These are phyloP conservation scores for Xylariales sp. DNA, from an alignment of 2,329 filamentous ascomycete species.

Conservation along the genomic window DNA sequence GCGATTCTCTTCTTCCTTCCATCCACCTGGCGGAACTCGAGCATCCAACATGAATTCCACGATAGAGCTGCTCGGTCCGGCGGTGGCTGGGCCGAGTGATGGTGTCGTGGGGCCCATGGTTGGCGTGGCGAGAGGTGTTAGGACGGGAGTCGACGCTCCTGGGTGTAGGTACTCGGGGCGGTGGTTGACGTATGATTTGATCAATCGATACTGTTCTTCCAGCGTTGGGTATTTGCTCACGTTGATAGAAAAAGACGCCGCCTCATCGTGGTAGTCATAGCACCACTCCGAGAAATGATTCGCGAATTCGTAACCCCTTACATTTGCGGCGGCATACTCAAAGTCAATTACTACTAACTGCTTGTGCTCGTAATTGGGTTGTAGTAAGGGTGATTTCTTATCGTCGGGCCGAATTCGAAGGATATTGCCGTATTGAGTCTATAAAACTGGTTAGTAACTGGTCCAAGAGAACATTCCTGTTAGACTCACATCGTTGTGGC, in stretches of 20 bases:
- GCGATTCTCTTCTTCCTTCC: slow-evolving; percentile 70
- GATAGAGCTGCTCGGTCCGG: slow-evolving; percentile 62
- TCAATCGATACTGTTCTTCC: slow-evolving; percentile 86
- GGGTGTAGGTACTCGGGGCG: slow-evolving; percentile 72
- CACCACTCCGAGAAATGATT: slow-evolving; percentile 99
- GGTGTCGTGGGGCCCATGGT: slow-evolving; percentile 50
- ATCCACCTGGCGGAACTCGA: slow-evolving; percentile 66
- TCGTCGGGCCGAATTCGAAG: slow-evolving; percentile 76
- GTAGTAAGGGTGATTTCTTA: slow-evolving; percentile 85
- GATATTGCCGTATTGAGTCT: slow-evolving; percentile 99
- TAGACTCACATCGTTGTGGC: slow-evolving; percentile 89
- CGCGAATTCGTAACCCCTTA: slow-evolving; percentile 88
- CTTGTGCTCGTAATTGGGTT: slow-evolving; percentile 93
- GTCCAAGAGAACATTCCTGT: background rate
- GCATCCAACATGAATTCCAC: slow-evolving; percentile 85
- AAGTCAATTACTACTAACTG: slow-evolving; percentile 98
- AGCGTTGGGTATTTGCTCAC: slow-evolving; percentile 77
- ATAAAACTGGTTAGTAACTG: slow-evolving; percentile 27
- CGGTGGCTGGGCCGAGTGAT: slow-evolving; percentile 50
- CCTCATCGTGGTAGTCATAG: slow-evolving; percentile 91
- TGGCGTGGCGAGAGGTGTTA: slow-evolving; percentile 58
- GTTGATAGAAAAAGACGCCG: slow-evolving; percentile 74
- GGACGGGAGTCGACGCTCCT: slow-evolving; percentile 62
- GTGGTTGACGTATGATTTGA: slow-evolving; percentile 88
- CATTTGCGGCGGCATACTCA: slow-evolving; percentile 93